Conservation (phyloP, 73 alveolate genomes). For the Durusdinium trenchii region DNA sequence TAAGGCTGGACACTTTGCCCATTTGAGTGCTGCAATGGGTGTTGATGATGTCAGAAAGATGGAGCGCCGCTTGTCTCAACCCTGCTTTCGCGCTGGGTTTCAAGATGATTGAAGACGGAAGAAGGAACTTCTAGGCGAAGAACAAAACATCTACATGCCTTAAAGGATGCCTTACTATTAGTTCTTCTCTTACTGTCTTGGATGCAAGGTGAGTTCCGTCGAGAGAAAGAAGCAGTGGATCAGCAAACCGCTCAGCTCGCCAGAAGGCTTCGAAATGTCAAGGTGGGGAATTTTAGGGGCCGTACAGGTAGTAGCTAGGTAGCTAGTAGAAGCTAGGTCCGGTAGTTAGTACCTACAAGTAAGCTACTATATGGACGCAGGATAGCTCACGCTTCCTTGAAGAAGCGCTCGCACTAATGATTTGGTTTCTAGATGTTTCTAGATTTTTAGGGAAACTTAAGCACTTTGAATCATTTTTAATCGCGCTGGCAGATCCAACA, state of each 20-base stretch:
- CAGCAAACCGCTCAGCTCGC: conserved; percentile 41
- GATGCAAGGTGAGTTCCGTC: conserved; percentile 55
- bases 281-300: not conserved
- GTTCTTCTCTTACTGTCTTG: not conserved
- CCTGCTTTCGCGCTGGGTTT: not conserved
- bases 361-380: no score
- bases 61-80: conserved; percentile 51
- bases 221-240: conserved; percentile 77
- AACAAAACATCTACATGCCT: not conserved
- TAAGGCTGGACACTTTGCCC: conserved; percentile 70
- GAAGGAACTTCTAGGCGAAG: not conserved
- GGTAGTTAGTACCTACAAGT: not conserved
- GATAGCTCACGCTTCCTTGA: no score
- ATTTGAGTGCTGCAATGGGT: conserved; percentile 90
- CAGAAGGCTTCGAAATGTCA: conserved; percentile 66
- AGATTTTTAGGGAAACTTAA: no score
- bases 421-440: no score
- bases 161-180: not conserved
- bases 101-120: no score
- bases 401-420: no score
- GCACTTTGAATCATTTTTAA: no score
- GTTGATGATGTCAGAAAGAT: conserved; percentile 92
- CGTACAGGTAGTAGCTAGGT: no score
- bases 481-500: no score
- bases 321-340: no score